Base-by-base conservation (phyloP, 2,329 filamentous ascomycete species). In the Eutypa lata region DNA sequence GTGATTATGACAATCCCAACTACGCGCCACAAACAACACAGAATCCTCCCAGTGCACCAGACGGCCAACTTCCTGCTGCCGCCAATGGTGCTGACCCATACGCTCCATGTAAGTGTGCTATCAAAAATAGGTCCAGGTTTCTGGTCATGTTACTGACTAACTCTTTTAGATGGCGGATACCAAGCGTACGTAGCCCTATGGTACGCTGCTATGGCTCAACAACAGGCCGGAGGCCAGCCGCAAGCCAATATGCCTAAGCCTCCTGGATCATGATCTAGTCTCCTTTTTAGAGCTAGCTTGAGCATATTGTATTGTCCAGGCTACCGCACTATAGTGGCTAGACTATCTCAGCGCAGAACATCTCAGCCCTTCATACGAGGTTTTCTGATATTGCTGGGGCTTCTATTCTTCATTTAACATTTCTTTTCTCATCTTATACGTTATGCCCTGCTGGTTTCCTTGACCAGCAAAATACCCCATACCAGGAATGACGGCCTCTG, bases 161-260 rank as follows among this genome's bases (percentile, higher is more conserved):
- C 38, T 37, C 57, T 61, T 40, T 37, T 54, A 86, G 83, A 92
- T 72, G 90, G 90, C 60, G 90, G 90, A 55, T 93, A 93, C 70
- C 82, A 91, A 62, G 87, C 87, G 61, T 94, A 93, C 68, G 73
- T 91, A 54, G 83, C 87, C 40, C 78, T 92, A 62, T 94, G 89
- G 89, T 92, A 91, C 73, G 86, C 89, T 65, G 88, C 88, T 26
- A 48, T 82, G 65, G 78, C 78, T 48, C 75, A 79, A 63, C 79
- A 81, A 65, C 75, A 79, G 60, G 57, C 61, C 47, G 65, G 58
- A 33, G 61, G 64, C 33, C 67, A 68, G 50, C 56, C 65, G 47
- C 58, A 66, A 55, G 65, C 66, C 49, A 71, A 73, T 43, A 55
- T 65, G 49, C 67, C 68, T 19, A 73, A 72, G 54, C 72, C 72